These are phyloP conservation scores for Clarireedia homoeocarpa DNA, from an alignment of 2,329 filamentous ascomycete genomes.

Conservation along the genomic window DNA sequence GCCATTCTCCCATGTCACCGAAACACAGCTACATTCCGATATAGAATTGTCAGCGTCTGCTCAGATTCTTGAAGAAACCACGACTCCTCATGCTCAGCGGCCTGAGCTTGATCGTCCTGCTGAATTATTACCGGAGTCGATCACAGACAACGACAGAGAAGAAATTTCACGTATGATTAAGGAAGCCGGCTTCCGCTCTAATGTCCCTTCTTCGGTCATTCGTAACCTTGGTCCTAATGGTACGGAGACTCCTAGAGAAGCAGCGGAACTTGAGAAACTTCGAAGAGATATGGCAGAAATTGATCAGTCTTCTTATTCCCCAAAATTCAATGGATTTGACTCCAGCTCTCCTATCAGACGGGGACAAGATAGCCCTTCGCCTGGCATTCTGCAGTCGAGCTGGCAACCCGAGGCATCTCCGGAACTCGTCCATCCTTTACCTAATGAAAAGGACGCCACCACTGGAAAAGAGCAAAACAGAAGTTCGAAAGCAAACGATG, in stretches of 20 bases:
- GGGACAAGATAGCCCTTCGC: neutral
- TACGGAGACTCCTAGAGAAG: slow-evolving; percentile 21
- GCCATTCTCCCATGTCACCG: slow-evolving; percentile 23
- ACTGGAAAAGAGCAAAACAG: neutral
- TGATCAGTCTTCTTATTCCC: slow-evolving; percentile 20
- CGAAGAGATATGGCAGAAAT: slow-evolving; percentile 18
- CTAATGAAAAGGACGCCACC: neutral
- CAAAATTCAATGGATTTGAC: slow-evolving; percentile 28
- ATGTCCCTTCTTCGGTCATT: slow-evolving; percentile 34
- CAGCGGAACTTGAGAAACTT: slow-evolving; percentile 17
- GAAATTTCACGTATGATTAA: slow-evolving; percentile 39
- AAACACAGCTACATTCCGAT: slow-evolving; percentile 21
- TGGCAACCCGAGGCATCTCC: slow-evolving; percentile 19
- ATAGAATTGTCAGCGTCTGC: neutral
- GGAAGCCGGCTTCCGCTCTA: slow-evolving; percentile 41
- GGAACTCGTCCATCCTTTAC: slow-evolving; percentile 3
- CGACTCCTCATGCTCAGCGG: neutral
- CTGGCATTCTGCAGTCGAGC: slow-evolving; percentile 15
- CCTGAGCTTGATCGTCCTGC: slow-evolving; percentile 10
- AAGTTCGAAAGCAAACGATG: neutral
- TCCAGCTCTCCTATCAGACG: slow-evolving; percentile 17
- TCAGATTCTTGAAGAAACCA: neutral
- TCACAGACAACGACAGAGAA: slow-evolving; percentile 24
- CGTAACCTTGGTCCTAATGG: slow-evolving; percentile 23
- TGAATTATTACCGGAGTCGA: slow-evolving; percentile 20